Base-by-base conservation (phyloP, 257 asterid genomes). In the Solanum tarapatanum region DNA sequence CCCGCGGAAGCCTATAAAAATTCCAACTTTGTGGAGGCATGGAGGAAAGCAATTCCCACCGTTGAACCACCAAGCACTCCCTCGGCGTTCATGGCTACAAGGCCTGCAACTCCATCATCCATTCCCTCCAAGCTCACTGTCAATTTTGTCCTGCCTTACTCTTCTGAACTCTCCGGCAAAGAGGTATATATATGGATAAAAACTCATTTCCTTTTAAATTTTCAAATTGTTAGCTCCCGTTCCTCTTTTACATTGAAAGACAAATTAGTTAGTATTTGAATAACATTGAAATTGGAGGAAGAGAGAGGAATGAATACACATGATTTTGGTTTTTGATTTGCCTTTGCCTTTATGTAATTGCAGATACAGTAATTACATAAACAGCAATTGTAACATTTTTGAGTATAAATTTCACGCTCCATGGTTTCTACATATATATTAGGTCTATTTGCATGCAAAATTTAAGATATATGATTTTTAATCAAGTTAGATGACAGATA, bases 101-200 rank as follows among this genome's bases (percentile, higher is more conserved):
- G 98, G 24, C 98, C 94, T 7, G 93, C 94, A 3, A 90, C 93
- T 14, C 96, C 98, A 6, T 87, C 94, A 62, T 90, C 96, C 12
- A 94, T 96, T 51, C 98, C 98, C 12, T 88, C 98, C 0, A 94
- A 96, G 89, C 98, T 94, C 91, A 96, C 98, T 8, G 92, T 94
- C 91, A 96, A 96, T 87, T 89, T 96, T 70, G 97, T 94, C 84
- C 98, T 96, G 86, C 98, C 98, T 33, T 94, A 94, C 84, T 90
- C 91, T 32, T 92, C 98, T 24, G 66, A 91, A 28, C 92, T 92
- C 77, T 82, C 93, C 55, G 90, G 90, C 87, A 95, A 96, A 86
- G 92, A 96, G 98, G 98, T 94, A 73, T 87, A 33, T 37, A 35
- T 33, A 21, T 30, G n/a, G 35, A 28, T 14, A 72, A 16, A 30